These are phyloP conservation scores for Cucurbita argyrosperma DNA, from an alignment of 306 rosid genomes.

Conservation along the genomic window DNA sequence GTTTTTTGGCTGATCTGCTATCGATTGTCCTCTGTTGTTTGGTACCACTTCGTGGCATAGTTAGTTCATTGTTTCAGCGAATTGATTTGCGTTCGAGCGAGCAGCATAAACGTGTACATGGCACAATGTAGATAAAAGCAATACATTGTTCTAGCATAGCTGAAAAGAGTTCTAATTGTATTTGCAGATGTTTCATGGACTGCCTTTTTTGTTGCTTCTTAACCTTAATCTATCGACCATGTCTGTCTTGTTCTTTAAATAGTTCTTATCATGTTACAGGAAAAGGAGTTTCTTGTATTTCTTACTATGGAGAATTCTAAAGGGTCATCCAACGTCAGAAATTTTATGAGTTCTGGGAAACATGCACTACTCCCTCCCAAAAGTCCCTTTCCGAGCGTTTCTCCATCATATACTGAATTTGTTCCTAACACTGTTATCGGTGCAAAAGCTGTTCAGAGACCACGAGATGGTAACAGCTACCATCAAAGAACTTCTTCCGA, in stretches of 20 bases:
- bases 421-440: conserved; percentile 41
- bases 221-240: not conserved
- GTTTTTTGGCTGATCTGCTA: not conserved
- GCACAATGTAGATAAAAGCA: not conserved
- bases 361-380: conserved; percentile 91
- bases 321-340: conserved; percentile 67
- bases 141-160: not conserved
- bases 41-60: not conserved
- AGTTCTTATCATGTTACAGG: conserved; percentile 11
- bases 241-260: not conserved
- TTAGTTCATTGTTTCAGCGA: not conserved
- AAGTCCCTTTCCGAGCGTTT: conserved; percentile 83
- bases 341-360: conserved; percentile 66
- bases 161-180: not conserved
- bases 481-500: conserved; percentile 95
- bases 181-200: not conserved
- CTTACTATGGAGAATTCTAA: conserved; percentile 66
- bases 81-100: not conserved
- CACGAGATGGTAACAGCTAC: conserved; percentile 60
- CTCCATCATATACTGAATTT: conserved; percentile 70
- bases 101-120: not conserved
- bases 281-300: conserved; percentile 27
- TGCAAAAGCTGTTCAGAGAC: conserved; percentile 47
- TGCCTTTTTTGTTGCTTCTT: not conserved
- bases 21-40: not conserved